Base-by-base conservation (phyloP, 495 filamentous ascomycete genomes). In the Aspergillus taichungensis region DNA sequence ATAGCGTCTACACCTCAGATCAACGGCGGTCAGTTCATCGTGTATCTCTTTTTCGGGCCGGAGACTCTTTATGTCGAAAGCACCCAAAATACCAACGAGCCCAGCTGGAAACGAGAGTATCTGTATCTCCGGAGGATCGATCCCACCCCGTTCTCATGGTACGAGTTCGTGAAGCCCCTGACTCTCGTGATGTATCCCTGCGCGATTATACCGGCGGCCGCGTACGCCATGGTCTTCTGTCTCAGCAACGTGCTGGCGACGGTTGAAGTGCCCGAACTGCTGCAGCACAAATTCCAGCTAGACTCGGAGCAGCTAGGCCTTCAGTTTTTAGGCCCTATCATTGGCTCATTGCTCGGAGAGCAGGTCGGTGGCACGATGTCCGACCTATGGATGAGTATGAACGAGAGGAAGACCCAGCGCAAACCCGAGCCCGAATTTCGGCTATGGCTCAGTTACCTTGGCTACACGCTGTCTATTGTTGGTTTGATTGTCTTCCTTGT, bases 301-400 rank as follows among this genome's bases (percentile, higher is more conserved):
- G 74, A 77, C 50, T 37, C 67, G 8, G 70, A 77, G 54, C 67
- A 78, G 52, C 51, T 77, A 7, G 75, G 75, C 6, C 56, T 77
- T 6, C 76, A 78, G 40, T 75, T 74, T 47, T 39, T 76, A 6
- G 65, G 69, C 36, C 50, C 73, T 7, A 77, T 79, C 37, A 68
- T 78, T 40, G 76, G 76, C 1, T 69, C 71, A 6, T 42, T 78
- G 5, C 61, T 79, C 13, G 76, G 76, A 33, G 76, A 78, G 55
- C 76, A 76, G 50, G 50, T 79, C 38, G 72, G 71, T 14, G 76
- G 75, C 24, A 44, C 51, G 9, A 30, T 68, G 28, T 74, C 68
- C 18, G 74, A 78, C 30, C 45, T 55, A 6, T 78, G 69, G 67
- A 76, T 78, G 67, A 60, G 50, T 12, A 43, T 51, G 6, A 52